phyloP scores from a whole-genome alignment of 768 basidiomycete genomes.

The Suillus hirtellus region DNA sequence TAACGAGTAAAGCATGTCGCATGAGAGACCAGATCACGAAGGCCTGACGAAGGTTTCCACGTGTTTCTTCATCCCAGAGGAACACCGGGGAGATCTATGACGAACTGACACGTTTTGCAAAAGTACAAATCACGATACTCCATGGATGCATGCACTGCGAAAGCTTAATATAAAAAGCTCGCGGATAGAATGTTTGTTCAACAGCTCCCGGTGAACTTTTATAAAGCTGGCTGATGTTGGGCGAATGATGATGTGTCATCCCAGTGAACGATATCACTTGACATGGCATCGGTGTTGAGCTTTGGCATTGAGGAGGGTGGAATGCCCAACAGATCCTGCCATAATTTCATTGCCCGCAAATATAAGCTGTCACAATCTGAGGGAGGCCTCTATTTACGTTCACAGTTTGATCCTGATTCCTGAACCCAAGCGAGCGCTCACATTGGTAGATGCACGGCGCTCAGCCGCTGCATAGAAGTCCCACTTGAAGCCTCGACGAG shows the following conservation, averaged over 20 bases:
- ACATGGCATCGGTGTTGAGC: neutral
- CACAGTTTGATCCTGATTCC: neutral
- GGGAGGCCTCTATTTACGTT: neutral
- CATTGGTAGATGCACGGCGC: no score
- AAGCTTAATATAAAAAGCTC: neutral
- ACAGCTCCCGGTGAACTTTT: neutral
- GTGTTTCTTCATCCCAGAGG: neutral
- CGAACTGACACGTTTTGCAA: neutral
- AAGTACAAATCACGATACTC: neutral
- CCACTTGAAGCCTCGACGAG: neutral
- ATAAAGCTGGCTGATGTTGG: constrained; percentile 15
- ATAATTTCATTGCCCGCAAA: neutral
- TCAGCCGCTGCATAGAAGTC: no score
- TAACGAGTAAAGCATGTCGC: neutral
- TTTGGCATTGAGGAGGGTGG: neutral
- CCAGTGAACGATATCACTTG: constrained; percentile 15
- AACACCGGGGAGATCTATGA: neutral
- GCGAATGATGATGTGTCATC: constrained; percentile 9
- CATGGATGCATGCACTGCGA: neutral
- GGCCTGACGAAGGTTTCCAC: neutral
- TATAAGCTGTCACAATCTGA: neutral
- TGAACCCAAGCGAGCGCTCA: neutral
- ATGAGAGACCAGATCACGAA: neutral
- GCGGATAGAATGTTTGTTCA: neutral
- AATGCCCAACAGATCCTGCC: neutral